Conservation (phyloP, 148 eudicot genomes). For the Nepenthes mirabilis region DNA sequence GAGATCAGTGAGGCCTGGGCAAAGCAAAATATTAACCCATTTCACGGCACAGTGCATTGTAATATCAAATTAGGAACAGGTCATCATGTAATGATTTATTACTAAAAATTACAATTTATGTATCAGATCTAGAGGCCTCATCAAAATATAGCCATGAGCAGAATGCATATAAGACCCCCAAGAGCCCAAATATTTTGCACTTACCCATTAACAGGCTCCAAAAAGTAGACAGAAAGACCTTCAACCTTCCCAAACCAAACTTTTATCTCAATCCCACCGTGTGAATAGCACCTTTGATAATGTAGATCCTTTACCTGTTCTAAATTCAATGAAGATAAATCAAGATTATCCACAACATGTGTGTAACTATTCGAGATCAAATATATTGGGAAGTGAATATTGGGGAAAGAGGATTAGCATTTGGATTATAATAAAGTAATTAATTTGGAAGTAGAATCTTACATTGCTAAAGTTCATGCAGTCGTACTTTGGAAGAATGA, state of each 20-base stretch:
- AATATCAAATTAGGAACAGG: too few species aligned
- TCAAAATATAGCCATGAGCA: too few species aligned
- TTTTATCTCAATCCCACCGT: constrained; percentile 89
- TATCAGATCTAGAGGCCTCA: too few species aligned
- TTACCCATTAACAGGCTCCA: constrained; percentile 97
- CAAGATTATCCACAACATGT: neutral
- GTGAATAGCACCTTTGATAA: constrained; percentile 62
- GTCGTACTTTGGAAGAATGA: constrained; percentile 87
- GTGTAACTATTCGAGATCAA: neutral
- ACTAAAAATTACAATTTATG: too few species aligned
- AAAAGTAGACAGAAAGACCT: constrained; percentile 83
- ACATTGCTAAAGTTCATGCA: constrained; percentile 72
- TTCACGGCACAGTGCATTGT: too few species aligned
- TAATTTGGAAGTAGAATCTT: constrained; percentile 24
- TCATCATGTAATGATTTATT: too few species aligned
- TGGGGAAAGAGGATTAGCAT: neutral
- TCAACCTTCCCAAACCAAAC: constrained; percentile 98
- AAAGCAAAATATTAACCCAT: too few species aligned
- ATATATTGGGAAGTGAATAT: neutral
- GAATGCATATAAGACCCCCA: too few species aligned
- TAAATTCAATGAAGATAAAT: constrained; percentile 4
- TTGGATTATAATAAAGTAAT: neutral
- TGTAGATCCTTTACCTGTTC: constrained; percentile 76
- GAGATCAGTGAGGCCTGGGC: too few species aligned
- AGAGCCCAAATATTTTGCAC: neutral